Base-by-base conservation (phyloP, 371 early-diverging fungal genomes). In the Rhizopus microsporus region DNA sequence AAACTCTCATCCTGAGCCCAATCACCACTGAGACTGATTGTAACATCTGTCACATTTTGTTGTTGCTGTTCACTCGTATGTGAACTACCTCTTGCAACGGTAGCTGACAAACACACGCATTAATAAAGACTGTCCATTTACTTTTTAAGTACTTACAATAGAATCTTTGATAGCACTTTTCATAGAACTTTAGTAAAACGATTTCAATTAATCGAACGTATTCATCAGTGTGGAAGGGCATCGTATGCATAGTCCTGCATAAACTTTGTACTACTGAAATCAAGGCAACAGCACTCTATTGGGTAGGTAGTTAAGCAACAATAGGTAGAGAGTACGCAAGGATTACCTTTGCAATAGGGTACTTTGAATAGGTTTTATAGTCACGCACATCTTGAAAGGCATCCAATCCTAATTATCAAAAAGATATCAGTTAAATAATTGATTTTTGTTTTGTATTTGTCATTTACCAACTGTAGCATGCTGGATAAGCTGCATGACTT, bases 1-100 rank as follows among this genome's bases (percentile, higher is more conserved):
- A 95, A 60, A 32, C 85, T 90, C 32, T 82, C 83, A 54, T 90
- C 85, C 57, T 91, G 86, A 1, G 93, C 90, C 94, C 94, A 95
- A 31, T 81, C 83, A 31, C 89, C 90, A 70, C 93, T 90, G 3
- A 69, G 65, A 43, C 75, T 74, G 30, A 80, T 69, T 13, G 74
- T 61, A 56, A 72, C 63, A 58, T 77, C 72, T 3, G 72, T 56
- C 0, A 62, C 60, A 44, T 65, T 74, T 12, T 72, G 72, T 12
- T 55, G 50, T 39, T 51, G 38, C 33, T 77, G 67, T 47, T 69
- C 67, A 34, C 67, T 74, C 7, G 61, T 63, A 16, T 67, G 70
- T 12, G 76, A 40, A 13, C 75, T 72, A 16, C 83, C 83, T 43
- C 76, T 80, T 2, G 84, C 80, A 46, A 86, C 83, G 23, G 83